phyloP scores from a whole-genome alignment of 805 yeast species.

The Citeromyces matritensis region DNA sequence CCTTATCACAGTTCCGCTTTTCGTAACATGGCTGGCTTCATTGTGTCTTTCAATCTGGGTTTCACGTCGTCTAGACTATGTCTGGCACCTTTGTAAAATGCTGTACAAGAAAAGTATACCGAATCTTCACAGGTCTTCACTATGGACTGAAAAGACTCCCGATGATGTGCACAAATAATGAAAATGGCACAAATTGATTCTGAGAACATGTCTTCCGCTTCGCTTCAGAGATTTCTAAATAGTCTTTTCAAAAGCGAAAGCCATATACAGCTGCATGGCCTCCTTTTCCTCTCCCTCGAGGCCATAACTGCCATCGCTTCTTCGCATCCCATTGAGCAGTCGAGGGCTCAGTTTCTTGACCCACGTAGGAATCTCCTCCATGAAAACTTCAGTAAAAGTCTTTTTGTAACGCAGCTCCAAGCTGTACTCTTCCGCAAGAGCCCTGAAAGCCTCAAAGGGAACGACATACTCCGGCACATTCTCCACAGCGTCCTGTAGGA shows the following conservation, averaged over 20 bases:
- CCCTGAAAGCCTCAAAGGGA: slow-evolving; percentile 79
- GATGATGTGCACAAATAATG: not conserved
- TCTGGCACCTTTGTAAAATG: no score
- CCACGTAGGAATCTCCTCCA: slow-evolving; percentile 61
- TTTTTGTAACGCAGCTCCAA: slow-evolving; percentile 56
- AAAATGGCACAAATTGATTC: not conserved
- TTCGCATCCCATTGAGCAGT: slow-evolving; percentile 51
- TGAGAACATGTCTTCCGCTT: no score
- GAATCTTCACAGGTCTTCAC: not conserved
- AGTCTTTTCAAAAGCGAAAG: slow-evolving; percentile 60
- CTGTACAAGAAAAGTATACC: no score
- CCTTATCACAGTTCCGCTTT: no score
- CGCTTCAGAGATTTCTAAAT: no score
- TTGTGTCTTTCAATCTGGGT: no score
- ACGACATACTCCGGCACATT: slow-evolving; percentile 95
- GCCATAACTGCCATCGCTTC: slow-evolving; percentile 72
- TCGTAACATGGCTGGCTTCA: no score
- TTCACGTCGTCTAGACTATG: no score
- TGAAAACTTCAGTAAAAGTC: slow-evolving; percentile 72
- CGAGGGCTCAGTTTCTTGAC: slow-evolving; percentile 41
- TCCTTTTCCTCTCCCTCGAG: slow-evolving; percentile 85
- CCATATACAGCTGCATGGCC: slow-evolving; percentile 70
- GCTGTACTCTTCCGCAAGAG: slow-evolving; percentile 73
- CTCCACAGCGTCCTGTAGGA: slow-evolving; percentile 83
- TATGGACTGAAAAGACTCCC: not conserved